A percentile compares a stretch with the other conserved stretches of the same genome.
Evolutionary conservation across 179 eudicot species (phyloP).

Genomic region (Beta lomatogona): DNA sequence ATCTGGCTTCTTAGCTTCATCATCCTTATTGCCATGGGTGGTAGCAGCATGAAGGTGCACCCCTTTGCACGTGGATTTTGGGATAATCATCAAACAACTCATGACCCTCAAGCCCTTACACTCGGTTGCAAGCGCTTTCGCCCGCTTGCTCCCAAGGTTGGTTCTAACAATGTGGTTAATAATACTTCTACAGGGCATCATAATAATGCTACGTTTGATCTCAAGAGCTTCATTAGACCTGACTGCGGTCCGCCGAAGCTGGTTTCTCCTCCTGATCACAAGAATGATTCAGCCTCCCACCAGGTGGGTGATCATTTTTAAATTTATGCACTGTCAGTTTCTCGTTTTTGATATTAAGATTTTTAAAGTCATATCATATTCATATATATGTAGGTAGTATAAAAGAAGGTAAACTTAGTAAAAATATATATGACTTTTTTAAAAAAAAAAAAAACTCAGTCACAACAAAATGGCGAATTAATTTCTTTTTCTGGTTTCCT

Average conservation of each 20-base stretch:
- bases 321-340: no score
- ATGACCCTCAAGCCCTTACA: constrained; percentile 44
- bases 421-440: no score
- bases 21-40: constrained; percentile 40
- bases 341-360: no score
- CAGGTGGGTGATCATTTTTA: constrained; percentile 34
- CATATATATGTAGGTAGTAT: no score
- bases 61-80: constrained; percentile 71
- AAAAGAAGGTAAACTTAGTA: no score
- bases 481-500: no score
- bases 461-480: no score
- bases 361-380: no score
- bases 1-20: not conserved
- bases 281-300: constrained; percentile 37
- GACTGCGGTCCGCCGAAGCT: constrained; percentile 47
- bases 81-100: constrained; percentile 35
- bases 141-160: constrained; percentile 61
- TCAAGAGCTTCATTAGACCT: constrained; percentile 78
- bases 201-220: constrained; percentile 44
- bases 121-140: constrained; percentile 76
- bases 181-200: not conserved
- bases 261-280: constrained; percentile 35
- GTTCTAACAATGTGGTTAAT: constrained; percentile 12
- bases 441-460: no score
- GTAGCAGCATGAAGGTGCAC: constrained; percentile 74